These are phyloP conservation scores for Leucocoprinus birnbaumii DNA, from an alignment of 768 basidiomycete genomes.

Conservation along the genomic window DNA sequence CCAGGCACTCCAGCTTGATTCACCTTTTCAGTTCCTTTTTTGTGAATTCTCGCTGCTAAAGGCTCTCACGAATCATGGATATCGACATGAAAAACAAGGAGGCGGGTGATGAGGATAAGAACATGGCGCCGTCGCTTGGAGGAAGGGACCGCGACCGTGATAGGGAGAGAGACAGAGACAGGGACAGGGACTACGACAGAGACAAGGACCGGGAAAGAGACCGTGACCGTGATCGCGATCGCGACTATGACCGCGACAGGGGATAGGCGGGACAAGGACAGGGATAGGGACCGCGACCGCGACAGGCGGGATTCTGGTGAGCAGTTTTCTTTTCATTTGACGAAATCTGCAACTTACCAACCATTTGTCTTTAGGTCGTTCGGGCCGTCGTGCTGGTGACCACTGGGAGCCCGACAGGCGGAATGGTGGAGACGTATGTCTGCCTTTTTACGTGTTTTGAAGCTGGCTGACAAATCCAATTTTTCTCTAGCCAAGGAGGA, in stretches of 20 bases:
- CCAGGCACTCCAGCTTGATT: background rate
- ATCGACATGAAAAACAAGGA: conserved; percentile 82
- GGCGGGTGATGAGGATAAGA: conserved; percentile 60
- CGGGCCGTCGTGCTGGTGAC: conserved; percentile 55
- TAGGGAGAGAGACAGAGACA: conserved; percentile 37
- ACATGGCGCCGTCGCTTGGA: conserved; percentile 30
- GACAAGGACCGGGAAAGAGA: conserved; percentile 35
- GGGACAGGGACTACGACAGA: conserved; percentile 39
- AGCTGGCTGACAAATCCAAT: background rate
- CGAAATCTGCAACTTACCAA: background rate
- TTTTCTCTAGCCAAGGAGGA: conserved; percentile 38
- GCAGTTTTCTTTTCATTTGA: conserved; percentile 15
- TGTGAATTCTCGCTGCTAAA: background rate
- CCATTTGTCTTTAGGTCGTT: conserved; percentile 22
- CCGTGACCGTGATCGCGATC: conserved; percentile 29
- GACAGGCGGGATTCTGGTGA: conserved; percentile 58
- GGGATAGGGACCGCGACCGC: conserved; percentile 29
- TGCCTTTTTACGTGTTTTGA: conserved; percentile 3
- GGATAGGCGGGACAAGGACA: conserved; percentile 37
- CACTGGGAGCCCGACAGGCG: conserved; percentile 86
- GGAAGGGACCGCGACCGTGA: conserved; percentile 41
- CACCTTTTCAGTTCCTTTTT: background rate
- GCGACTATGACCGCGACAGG: conserved; percentile 45
- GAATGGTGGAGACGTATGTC: conserved; percentile 65
- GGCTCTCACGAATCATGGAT: conserved; percentile 50